phyloP scores from a whole-genome alignment of 1,139 yeast species.

The Blastobotrys indianensis region DNA sequence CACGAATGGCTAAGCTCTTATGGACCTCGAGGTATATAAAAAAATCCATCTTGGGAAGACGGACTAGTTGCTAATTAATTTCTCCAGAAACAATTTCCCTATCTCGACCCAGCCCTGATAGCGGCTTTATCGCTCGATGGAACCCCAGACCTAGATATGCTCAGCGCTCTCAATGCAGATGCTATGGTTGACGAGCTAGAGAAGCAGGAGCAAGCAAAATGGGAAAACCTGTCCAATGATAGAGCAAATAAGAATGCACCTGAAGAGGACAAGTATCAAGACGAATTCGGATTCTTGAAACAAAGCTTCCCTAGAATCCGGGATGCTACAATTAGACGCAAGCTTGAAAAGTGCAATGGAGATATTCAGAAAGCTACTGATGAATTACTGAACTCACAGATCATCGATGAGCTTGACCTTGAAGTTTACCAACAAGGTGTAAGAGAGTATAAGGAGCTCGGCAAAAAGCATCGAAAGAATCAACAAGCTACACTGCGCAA shows the following conservation, averaged over 20 bases:
- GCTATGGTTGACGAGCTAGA: constrained; percentile 10
- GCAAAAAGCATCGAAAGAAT: not conserved
- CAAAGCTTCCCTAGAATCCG: constrained; percentile 25
- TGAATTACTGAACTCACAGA: constrained; percentile 21
- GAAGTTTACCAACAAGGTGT: constrained; percentile 8
- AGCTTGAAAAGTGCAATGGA: constrained; percentile 17
- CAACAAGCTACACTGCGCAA: too few species aligned
- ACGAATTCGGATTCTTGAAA: constrained; percentile 16
- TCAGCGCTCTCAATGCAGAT: constrained; percentile 11
- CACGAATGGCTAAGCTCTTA: not conserved
- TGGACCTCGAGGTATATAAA: constrained; percentile 3
- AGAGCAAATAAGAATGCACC: not conserved
- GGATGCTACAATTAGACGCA: constrained; percentile 13
- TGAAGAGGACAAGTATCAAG: not conserved
- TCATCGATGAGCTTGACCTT: constrained; percentile 16
- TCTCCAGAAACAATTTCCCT: constrained; percentile 11
- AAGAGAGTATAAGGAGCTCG: constrained; percentile 4
- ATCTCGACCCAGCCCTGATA: constrained; percentile 15
- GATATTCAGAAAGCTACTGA: constrained; percentile 25
- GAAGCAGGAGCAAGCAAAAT: not conserved
- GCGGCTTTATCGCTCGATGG: constrained; percentile 14
- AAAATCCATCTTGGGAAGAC: not conserved
- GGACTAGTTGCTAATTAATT: too few species aligned
- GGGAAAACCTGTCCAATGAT: not conserved
- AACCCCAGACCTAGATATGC: constrained; percentile 5